Evolutionary conservation across 2,329 filamentous ascomycete genomes (phyloP).

Genomic region (Graphiopsis chlorocephala): DNA sequence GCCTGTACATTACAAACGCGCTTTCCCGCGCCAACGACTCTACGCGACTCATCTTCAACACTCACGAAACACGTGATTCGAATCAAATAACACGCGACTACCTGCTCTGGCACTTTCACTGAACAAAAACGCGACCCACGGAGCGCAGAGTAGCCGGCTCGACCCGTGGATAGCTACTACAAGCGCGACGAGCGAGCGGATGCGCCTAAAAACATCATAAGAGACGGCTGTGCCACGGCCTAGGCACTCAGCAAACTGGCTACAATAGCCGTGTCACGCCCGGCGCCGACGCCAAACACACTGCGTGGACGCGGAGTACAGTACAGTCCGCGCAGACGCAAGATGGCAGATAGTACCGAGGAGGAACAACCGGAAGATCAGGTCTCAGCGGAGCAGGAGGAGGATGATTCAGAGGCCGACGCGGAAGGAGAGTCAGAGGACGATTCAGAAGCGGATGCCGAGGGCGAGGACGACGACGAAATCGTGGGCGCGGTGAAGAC

Average conservation of each 20-base stretch:
- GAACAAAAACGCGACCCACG: background rate
- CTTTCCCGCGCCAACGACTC: background rate
- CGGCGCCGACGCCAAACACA: conserved; percentile 32
- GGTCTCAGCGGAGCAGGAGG: conserved; percentile 39
- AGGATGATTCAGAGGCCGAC: conserved; percentile 26
- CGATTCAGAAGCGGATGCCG: conserved; percentile 39
- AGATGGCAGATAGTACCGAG: conserved; percentile 28
- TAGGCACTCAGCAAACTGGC: conserved; percentile 28
- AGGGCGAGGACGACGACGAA: conserved; percentile 45
- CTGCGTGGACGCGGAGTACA: conserved; percentile 35
- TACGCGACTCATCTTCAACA: background rate
- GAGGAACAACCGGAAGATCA: conserved; percentile 29
- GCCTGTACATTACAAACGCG: conserved; percentile 8
- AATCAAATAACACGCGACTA: conserved; percentile 3
- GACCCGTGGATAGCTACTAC: background rate
- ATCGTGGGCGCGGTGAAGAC: conserved; percentile 39
- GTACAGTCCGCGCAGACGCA: conserved; percentile 23
- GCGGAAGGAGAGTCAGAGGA: conserved; percentile 46
- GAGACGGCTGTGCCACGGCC: conserved; percentile 10
- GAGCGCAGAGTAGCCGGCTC: background rate
- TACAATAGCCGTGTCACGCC: conserved; percentile 32
- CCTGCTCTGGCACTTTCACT: background rate
- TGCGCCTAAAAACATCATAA: conserved; percentile 4
- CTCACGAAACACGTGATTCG: background rate
- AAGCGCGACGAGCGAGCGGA: conserved; percentile 1